Percentiles rank a stretch among this genome's conserved stretches.
Conservation (phyloP, 73 alveolate species). For the Paramecium sexaurelia region DNA sequence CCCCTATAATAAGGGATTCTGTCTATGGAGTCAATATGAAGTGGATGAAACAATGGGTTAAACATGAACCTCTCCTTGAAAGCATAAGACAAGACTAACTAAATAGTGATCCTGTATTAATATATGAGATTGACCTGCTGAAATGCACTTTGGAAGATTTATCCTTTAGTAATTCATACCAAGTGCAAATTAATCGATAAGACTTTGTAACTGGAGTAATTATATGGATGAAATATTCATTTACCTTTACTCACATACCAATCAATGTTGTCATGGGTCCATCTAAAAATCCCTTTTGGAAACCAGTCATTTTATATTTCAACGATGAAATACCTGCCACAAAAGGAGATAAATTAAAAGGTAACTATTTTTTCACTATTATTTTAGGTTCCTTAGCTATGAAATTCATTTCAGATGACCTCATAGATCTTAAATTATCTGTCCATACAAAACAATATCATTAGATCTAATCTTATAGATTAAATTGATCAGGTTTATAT, state of each 20-base stretch:
- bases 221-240: constrained; percentile 72
- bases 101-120: constrained; percentile 69
- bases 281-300: not conserved
- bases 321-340: not conserved
- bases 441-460: not conserved
- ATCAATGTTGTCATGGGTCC: not conserved
- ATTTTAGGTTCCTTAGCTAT: not conserved
- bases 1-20: constrained; percentile 19
- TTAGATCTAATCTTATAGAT: not conserved
- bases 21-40: constrained; percentile 90
- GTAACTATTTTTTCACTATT: not conserved
- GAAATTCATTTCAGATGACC: not conserved
- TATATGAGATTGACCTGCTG: constrained; percentile 75
- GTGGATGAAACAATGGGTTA: constrained; percentile 71
- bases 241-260: not conserved
- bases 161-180: constrained; percentile 74
- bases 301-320: not conserved
- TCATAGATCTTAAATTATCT: not conserved
- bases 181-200: constrained; percentile 40
- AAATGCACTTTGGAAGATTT: constrained; percentile 74
- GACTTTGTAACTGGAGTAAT: constrained; percentile 76
- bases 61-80: constrained; percentile 87
- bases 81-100: constrained; percentile 67
- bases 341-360: not conserved
- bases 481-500: not conserved